Evolutionary conservation across 1,284 basidiomycete species (phyloP), one percentile per base, ranked within the genome.

Genomic region (Austroboletus novae-zelandiae): DNA sequence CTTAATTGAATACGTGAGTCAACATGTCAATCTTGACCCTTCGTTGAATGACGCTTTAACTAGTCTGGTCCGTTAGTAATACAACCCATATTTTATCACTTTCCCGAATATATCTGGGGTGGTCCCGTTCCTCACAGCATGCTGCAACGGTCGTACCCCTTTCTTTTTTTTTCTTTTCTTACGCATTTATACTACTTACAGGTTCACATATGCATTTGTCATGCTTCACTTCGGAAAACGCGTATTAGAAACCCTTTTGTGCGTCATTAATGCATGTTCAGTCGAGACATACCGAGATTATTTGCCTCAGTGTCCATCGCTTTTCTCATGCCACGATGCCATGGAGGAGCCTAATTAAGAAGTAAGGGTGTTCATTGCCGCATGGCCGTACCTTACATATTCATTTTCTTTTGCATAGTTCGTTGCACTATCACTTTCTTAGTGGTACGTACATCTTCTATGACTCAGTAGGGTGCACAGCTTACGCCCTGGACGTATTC

Each of bases 311-410:
- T 64, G 83, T 97, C 1, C 95, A 98, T 69, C 86, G 91, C 17
- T 99, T 99, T 78, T 97, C 94, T 31, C 86, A 94, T 70, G 89
- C 84, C 2, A 98, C 96, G 0, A 97, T 99, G 88, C 97, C 96
- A 1, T 72, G 90, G 51, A 70, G 71, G 54, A 94, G 94, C 66
- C 81, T 99, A 41, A 89, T 95, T 76, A 90, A 89, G 68, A 99
- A 99, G 92, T 95, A 51, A 41, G 43, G 5, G 79, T 71, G 43
- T 47, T 37, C 9, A 25, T 20, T 30, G 0, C 31, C 2, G 0
- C 9, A 14, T 11, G 2, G 2, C 23, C 1, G 3, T 3, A 27
- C 9, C 20, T 5, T 9, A 32, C 47, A 57, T 11, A 61, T 34
- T 15, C 8, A 27, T 27, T 27, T 27, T 27, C 5, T 13, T 18